phyloP scores from a whole-genome alignment of 495 filamentous ascomycete genomes.

The Annulohypoxylon maeteangense region DNA sequence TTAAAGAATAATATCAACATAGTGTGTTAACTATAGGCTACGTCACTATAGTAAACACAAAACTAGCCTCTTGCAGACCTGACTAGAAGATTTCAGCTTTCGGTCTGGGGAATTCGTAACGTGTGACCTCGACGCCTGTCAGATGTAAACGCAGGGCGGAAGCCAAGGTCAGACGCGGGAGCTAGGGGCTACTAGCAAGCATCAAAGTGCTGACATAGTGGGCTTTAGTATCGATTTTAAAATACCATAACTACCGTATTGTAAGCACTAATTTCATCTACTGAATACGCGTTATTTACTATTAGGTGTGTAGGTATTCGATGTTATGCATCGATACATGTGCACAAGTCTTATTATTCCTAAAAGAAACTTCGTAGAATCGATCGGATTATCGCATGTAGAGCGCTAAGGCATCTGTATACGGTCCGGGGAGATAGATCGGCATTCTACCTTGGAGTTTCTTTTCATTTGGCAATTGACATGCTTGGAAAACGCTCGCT shows the following conservation, averaged over 20 bases:
- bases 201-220: constrained; percentile 11
- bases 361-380: constrained; percentile 11
- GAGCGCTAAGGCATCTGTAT: constrained; percentile 23
- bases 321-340: background rate
- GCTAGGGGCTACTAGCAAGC: constrained; percentile 20
- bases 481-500: background rate
- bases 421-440: constrained; percentile 11
- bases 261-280: constrained; percentile 12
- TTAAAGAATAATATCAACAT: background rate
- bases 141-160: constrained; percentile 24
- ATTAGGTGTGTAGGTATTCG: background rate
- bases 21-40: background rate
- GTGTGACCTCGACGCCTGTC: background rate
- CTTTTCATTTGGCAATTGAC: background rate
- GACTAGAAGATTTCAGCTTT: constrained; percentile 21
- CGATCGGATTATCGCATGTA: constrained; percentile 3
- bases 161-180: constrained; percentile 17
- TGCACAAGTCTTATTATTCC: background rate
- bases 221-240: constrained; percentile 4
- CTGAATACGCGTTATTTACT: background rate
- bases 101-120: constrained; percentile 13
- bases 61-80: background rate
- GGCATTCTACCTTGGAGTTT: constrained; percentile 1
- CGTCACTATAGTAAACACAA: constrained; percentile 1
- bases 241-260: constrained; percentile 9